Evolutionary conservation across 1,139 yeast genomes (phyloP).

Genomic region (Kodamaea derodonti): DNA sequence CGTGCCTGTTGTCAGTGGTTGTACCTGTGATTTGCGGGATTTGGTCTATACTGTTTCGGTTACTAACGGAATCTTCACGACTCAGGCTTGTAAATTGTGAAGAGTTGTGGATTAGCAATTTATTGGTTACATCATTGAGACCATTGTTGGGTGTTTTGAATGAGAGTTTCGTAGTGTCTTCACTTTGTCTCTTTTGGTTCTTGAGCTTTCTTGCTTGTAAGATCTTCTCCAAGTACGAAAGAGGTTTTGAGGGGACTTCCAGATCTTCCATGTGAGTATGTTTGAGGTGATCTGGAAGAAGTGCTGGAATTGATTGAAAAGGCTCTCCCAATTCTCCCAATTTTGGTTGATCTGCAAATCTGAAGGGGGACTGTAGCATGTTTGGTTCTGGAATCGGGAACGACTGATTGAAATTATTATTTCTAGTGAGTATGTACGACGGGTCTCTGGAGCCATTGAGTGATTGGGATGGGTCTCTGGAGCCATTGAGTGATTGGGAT

Average conservation of each 20-base stretch:
- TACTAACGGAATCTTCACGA: too few species aligned
- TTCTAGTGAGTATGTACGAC: too few species aligned
- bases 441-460: too few species aligned
- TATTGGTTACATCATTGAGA: too few species aligned
- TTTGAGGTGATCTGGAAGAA: not conserved
- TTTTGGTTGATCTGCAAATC: not conserved
- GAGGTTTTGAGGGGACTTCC: constrained; percentile 5
- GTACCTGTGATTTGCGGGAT: not conserved
- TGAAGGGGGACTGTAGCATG: constrained; percentile 11
- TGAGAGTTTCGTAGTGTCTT: not conserved
- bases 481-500: too few species aligned
- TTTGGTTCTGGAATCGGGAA: constrained; percentile 22
- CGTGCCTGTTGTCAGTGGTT: too few species aligned
- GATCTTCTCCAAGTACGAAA: constrained; percentile 31
- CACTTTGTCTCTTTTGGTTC: constrained; percentile 3
- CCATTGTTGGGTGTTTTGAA: constrained; percentile 1
- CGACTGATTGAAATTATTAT: constrained; percentile 16
- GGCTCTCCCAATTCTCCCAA: constrained; percentile 1
- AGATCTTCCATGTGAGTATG: not conserved
- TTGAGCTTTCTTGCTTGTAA: constrained; percentile 14
- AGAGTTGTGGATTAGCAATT: too few species aligned
- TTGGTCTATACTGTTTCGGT: not conserved
- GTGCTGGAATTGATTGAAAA: not conserved
- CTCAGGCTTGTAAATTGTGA: too few species aligned
- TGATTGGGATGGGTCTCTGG: too few species aligned